Conservation (phyloP, 106 monocot genomes). For the Vanilla planifolia region DNA sequence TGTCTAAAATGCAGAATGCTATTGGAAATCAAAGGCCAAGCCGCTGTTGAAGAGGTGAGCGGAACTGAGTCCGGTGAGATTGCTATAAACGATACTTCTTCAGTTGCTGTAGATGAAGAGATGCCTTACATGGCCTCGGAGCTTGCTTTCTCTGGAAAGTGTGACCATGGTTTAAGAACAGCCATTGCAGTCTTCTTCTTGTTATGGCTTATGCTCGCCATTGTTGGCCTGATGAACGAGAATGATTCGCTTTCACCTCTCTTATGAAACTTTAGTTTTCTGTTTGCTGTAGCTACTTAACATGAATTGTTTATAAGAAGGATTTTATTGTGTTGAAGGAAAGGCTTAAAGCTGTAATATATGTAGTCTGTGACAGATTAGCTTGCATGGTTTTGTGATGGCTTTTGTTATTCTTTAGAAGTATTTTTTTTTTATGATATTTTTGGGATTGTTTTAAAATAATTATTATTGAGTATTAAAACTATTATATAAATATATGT, state of each 20-base stretch:
- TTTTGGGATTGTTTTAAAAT: too few species aligned
- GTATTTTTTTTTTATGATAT: too few species aligned
- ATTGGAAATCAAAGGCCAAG: conserved; percentile 3
- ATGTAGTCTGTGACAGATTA: too few species aligned
- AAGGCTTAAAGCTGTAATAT: too few species aligned
- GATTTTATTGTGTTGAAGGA: too few species aligned
- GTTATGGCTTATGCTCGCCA: conserved; percentile 42
- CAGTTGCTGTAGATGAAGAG: conserved; percentile 1
- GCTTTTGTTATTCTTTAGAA: too few species aligned
- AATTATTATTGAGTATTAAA: too few species aligned
- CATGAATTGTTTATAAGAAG: too few species aligned
- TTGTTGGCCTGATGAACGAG: conserved; percentile 46
- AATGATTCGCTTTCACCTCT: conserved; percentile 3
- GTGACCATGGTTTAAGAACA: conserved; percentile 38
- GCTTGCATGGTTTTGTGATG: too few species aligned
- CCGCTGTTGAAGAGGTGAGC: conserved; percentile 3
- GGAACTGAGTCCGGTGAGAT: neutral
- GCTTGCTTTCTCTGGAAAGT: conserved; percentile 6
- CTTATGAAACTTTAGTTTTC: too few species aligned
- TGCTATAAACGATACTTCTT: conserved; percentile 5
- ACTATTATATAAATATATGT: too few species aligned
- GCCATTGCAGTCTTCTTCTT: conserved; percentile 41
- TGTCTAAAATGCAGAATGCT: conserved; percentile 44
- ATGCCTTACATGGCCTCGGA: conserved; percentile 11
- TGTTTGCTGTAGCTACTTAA: too few species aligned